These are phyloP conservation scores for Boletus reticuloceps DNA, from an alignment of 768 basidiomycete genomes.

Conservation along the genomic window DNA sequence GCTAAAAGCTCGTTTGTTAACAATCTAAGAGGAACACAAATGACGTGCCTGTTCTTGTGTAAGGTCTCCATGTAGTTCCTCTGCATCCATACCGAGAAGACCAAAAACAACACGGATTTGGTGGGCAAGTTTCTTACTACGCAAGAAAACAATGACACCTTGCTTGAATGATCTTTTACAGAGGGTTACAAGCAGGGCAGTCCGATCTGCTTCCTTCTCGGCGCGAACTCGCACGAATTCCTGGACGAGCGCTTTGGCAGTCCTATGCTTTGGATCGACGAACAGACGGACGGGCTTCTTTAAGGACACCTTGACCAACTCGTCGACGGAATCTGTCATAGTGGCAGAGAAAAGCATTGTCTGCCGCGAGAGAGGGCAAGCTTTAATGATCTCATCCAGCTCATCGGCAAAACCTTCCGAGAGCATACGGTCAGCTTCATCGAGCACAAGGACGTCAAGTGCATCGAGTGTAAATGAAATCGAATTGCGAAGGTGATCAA, in stretches of 20 bases:
- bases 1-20: slow-evolving; percentile 42
- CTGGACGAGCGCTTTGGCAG: slow-evolving; percentile 83
- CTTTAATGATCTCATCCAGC: slow-evolving; percentile 87
- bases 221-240: slow-evolving; percentile 93
- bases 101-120: slow-evolving; percentile 95
- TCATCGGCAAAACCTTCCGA: slow-evolving; percentile 95
- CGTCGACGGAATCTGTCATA: slow-evolving; percentile 96
- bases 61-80: slow-evolving; percentile 93
- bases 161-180: slow-evolving; percentile 87
- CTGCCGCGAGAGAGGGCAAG: slow-evolving; percentile 85
- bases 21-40: not conserved
- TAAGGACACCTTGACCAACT: slow-evolving; percentile 88
- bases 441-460: slow-evolving; percentile 90
- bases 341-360: slow-evolving; percentile 99
- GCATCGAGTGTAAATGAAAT: slow-evolving; percentile 90
- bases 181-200: slow-evolving; percentile 72
- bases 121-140: slow-evolving; percentile 96
- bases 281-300: slow-evolving; percentile 93
- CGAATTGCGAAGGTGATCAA: slow-evolving; percentile 96
- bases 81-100: slow-evolving; percentile 83
- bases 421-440: slow-evolving; percentile 98
- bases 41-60: slow-evolving; percentile 86
- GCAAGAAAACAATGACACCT: slow-evolving; percentile 87
- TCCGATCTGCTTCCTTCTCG: slow-evolving; percentile 72
- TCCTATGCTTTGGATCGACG: slow-evolving; percentile 89